phyloP scores from a whole-genome alignment of 805 yeast genomes.

The Kluyveromyces wickerhamii region DNA sequence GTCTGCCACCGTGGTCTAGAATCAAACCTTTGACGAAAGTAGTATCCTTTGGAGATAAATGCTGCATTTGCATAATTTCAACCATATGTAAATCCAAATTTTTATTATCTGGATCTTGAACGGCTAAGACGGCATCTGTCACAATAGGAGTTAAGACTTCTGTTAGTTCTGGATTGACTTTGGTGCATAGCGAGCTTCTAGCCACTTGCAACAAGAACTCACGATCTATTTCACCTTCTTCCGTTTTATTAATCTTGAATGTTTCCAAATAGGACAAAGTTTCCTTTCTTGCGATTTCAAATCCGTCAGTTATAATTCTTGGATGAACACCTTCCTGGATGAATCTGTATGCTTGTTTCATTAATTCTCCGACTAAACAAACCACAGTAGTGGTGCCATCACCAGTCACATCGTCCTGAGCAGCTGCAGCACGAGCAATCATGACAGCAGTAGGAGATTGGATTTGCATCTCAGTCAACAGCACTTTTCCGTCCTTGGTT shows the following conservation, averaged over 20 bases:
- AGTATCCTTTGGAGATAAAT: constrained; percentile 77
- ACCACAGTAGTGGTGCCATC: constrained; percentile 98
- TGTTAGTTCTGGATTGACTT: constrained; percentile 68
- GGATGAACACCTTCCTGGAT: constrained; percentile 95
- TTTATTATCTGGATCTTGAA: constrained; percentile 41
- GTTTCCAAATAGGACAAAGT: constrained; percentile 60
- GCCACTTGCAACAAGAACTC: constrained; percentile 90
- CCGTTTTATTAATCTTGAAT: constrained; percentile 44
- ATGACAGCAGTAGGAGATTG: constrained; percentile 83
- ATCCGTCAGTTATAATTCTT: constrained; percentile 88
- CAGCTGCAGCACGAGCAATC: constrained; percentile 96
- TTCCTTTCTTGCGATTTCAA: constrained; percentile 79
- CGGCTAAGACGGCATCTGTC: constrained; percentile 88
- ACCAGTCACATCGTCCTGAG: constrained; percentile 98
- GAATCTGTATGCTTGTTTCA: constrained; percentile 90
- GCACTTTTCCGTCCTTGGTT: constrained; percentile 94
- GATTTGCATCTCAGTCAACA: constrained; percentile 93
- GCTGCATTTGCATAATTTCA: constrained; percentile 98
- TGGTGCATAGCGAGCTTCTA: constrained; percentile 79
- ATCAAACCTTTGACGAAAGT: constrained; percentile 81
- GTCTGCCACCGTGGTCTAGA: constrained; percentile 96
- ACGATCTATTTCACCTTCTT: constrained; percentile 52
- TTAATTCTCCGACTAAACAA: constrained; percentile 84
- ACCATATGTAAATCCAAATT: constrained; percentile 89
- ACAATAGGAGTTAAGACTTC: constrained; percentile 87